Evolutionary conservation across 1,284 basidiomycete genomes (phyloP).

Genomic region (Xerocomus minutiporus): DNA sequence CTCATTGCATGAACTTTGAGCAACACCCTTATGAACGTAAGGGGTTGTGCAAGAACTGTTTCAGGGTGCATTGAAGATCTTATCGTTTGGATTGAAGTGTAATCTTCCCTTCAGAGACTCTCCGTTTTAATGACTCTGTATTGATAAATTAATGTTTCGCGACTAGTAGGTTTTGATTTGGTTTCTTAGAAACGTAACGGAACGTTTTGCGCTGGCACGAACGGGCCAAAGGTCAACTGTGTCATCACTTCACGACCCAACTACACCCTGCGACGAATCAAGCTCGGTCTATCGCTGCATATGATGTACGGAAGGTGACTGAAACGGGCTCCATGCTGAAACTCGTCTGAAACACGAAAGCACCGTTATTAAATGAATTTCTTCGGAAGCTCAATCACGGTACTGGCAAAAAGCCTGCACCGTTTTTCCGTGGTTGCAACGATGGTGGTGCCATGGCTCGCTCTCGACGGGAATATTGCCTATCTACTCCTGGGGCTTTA

Average conservation of each 20-base stretch:
- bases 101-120: not conserved
- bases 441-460: not conserved
- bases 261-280: too few species aligned
- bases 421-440: too few species aligned
- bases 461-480: not conserved
- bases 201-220: not conserved
- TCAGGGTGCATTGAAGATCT: slow-evolving; percentile 19
- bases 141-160: not conserved
- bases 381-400: too few species aligned
- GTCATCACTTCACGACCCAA: not conserved
- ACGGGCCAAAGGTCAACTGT: not conserved
- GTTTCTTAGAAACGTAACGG: not conserved
- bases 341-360: too few species aligned
- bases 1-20: slow-evolving; percentile 18
- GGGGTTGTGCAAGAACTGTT: slow-evolving; percentile 27
- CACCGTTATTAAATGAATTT: too few species aligned
- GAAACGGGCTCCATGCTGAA: too few species aligned
- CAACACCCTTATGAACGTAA: slow-evolving; percentile 18
- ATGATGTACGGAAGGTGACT: too few species aligned
- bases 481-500: slow-evolving; percentile 14
- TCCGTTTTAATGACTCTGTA: not conserved
- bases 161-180: not conserved
- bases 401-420: too few species aligned
- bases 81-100: not conserved
- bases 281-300: too few species aligned